Evolutionary conservation across 2,329 filamentous ascomycete genomes (phyloP), one percentile per base, ranked within the genome.

Genomic region (Blastomyces gilchristii): DNA sequence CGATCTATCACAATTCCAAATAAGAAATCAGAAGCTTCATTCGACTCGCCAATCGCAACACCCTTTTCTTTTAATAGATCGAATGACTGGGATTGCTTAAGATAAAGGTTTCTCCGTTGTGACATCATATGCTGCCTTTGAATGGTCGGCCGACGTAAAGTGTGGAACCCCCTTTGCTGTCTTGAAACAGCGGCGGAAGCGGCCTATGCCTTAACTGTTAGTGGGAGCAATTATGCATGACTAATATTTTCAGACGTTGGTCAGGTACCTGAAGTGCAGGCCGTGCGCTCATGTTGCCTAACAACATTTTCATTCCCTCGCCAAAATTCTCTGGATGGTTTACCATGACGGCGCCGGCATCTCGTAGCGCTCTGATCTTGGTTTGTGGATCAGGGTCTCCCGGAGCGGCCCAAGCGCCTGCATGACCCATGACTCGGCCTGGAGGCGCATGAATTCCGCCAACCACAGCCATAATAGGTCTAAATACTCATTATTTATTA

Each of bases 301-400:
- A 76, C 16, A 89, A 76, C 2, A 77, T 75, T 72, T 85, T 88
- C 80, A 92, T 84, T 0, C 84, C 83, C 25, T 81, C 77, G 0
- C 89, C 89, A 65, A 93, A 88, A 65, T 88, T 86, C 58, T 88
- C 86, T 0, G 89, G 89, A 70, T 92, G 89, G 64, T 89, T 84
- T 2, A 91, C 85, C 74, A 92, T 85, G 0, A 82, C 83, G 0
- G 83, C 87, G 2, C 88, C 88, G 14, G 82, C 88, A 62, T 81
- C 77, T 71, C 85, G 77, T n/a, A 93, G 79, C 1, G 84, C 82
- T 52, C 80, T 81, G 64, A 87, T 84, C 74, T 93, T 93, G n/a
- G 81, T 79, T 49, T 79, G 75, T 0, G 86, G 83, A 64, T 80
- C 80, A 3, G 85, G 82, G 71, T 92, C 88, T 25, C 86, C 87